Evolutionary conservation across 805 yeast species (phyloP), one percentile per base, ranked within the genome.

Genomic region (Lachancea meyersii): DNA sequence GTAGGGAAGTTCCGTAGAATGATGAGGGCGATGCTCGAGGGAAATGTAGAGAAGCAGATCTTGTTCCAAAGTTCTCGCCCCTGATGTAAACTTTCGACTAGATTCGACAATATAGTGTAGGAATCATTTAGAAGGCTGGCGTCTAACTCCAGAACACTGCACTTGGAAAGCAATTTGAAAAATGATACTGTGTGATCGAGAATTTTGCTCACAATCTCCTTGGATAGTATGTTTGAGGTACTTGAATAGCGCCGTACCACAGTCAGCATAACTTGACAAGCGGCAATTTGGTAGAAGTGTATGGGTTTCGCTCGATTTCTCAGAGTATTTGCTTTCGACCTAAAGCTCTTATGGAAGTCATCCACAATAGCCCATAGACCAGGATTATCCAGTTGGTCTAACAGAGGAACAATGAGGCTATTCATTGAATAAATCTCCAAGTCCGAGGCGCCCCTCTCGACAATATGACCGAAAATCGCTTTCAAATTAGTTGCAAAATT

Each of bases 231-330:
- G 3, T 32, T 38, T 2, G 63, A 39, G 5, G 49, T 34, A 30
- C 43, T 48, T 1, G 58, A 27, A 41, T 51, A 62, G 16, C 47
- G 43, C 7, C 58, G 37, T n/a, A 58, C 41, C 36, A 60, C 62
- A 16, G 51, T 40, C 24, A 59, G 45, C 48, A 61, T 44, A 5
- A 61, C 28, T 37, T 57, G 64, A 31, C 65, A 61, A 1, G 49
- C 41, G 0, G 63, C 52, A 22, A 62, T 47, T 30, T 57, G 55
- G 34, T 46, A 58, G 44, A 62, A 61, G 40, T 61, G 65, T 16
- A 62, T 55, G 2, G 64, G 55, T 45, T 62, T 62, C 3, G 61
- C 58, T 35, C 49, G 52, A 5, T 47, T 47, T 23, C 52, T 43
- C 14, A 53, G 27, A 9, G 36, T 13, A 30, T 45, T 48, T 2